Evolutionary conservation across 2,329 filamentous ascomycete genomes (phyloP).

Genomic region (Myriosclerotinia curreyana): DNA sequence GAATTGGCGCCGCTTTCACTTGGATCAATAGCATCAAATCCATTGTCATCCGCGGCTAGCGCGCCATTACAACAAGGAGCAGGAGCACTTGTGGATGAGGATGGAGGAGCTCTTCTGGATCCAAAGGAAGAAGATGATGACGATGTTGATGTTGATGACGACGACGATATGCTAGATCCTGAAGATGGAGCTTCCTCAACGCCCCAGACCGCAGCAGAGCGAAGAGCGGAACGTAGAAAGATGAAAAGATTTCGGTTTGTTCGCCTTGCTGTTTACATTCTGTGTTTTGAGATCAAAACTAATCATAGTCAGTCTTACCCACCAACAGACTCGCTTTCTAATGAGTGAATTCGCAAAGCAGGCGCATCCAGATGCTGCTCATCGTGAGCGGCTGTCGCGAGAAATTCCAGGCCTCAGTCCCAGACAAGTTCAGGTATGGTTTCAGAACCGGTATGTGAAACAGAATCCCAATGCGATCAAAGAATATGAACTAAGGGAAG

Average conservation of each 20-base stretch:
- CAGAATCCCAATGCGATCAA: not conserved
- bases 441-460: constrained; percentile 82
- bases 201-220: constrained; percentile 56
- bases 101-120: constrained; percentile 46
- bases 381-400: constrained; percentile 79
- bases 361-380: constrained; percentile 87
- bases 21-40: constrained; percentile 42
- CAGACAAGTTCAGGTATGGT: constrained; percentile 96
- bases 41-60: constrained; percentile 43
- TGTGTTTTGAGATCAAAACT: constrained; percentile 34
- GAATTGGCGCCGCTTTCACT: constrained; percentile 43
- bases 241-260: constrained; percentile 77
- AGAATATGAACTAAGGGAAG: constrained; percentile 2
- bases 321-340: constrained; percentile 94
- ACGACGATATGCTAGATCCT: constrained; percentile 54
- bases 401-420: constrained; percentile 91
- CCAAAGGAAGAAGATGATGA: constrained; percentile 39
- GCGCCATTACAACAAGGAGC: constrained; percentile 38
- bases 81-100: constrained; percentile 44
- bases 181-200: constrained; percentile 41
- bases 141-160: constrained; percentile 46
- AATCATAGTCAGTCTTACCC: constrained; percentile 66
- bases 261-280: constrained; percentile 13
- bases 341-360: constrained; percentile 98
- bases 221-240: constrained; percentile 56